Evolutionary conservation across 495 filamentous ascomycete species (phyloP).

Genomic region (Tuber borchii): DNA sequence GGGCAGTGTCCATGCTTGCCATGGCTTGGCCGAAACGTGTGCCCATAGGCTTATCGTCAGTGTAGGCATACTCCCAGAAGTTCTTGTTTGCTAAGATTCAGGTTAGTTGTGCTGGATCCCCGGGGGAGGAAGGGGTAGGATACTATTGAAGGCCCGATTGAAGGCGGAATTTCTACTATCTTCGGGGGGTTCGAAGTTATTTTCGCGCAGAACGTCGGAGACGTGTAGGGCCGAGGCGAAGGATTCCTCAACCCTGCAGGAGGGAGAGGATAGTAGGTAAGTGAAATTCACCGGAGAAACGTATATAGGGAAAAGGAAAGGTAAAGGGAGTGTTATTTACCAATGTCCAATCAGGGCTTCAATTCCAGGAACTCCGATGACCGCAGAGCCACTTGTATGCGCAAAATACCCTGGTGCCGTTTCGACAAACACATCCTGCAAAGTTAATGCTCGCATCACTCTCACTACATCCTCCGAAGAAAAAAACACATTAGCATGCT

Average conservation of each 20-base stretch:
- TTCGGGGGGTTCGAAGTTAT: slow-evolving; percentile 5
- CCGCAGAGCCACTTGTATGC: slow-evolving; percentile 6
- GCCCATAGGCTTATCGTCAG: background rate
- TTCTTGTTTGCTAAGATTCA: slow-evolving; percentile 4
- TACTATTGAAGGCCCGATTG: slow-evolving; percentile 12
- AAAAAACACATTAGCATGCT: background rate
- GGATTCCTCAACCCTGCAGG: background rate
- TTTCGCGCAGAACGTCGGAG: slow-evolving; percentile 8
- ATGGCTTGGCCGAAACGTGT: slow-evolving; percentile 9
- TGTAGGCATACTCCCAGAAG: slow-evolving; percentile 8
- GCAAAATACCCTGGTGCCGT: slow-evolving; percentile 11
- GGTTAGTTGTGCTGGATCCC: background rate
- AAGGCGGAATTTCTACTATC: slow-evolving; percentile 10
- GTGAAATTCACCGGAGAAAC: background rate
- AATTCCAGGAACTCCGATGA: background rate
- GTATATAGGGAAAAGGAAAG: background rate
- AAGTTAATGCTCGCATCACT: slow-evolving; percentile 12
- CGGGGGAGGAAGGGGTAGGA: background rate
- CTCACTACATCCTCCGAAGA: background rate
- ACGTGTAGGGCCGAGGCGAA: background rate
- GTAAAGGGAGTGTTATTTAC: background rate
- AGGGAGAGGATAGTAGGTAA: background rate
- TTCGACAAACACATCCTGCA: slow-evolving; percentile 9
- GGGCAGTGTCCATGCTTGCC: background rate
- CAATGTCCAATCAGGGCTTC: background rate